These are phyloP conservation scores for Pilaira anomala DNA, from an alignment of 192 early-diverging fungal genomes.

Conservation along the genomic window DNA sequence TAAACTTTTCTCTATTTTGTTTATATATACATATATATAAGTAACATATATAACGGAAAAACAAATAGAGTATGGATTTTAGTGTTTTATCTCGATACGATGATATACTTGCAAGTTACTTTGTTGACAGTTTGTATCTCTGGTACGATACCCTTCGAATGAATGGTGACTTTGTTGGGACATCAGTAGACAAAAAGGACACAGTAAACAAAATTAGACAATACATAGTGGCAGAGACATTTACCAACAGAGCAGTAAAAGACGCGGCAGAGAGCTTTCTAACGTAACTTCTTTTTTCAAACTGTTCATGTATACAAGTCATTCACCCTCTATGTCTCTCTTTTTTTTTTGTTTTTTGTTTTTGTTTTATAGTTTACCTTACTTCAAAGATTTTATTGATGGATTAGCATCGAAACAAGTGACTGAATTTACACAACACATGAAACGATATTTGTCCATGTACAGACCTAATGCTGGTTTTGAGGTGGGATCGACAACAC, in stretches of 20 bases:
- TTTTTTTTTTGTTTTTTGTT: neutral
- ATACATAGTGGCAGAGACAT: constrained; percentile 33
- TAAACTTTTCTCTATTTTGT: too few species aligned
- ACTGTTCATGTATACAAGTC: constrained; percentile 4
- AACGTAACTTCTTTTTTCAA: constrained; percentile 29
- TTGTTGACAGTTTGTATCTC: constrained; percentile 44
- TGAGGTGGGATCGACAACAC: constrained; percentile 50
- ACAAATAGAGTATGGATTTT: constrained; percentile 41
- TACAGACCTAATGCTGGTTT: constrained; percentile 50
- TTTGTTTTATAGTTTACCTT: constrained; percentile 1
- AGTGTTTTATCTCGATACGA: constrained; percentile 45
- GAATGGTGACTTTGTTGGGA: constrained; percentile 37
- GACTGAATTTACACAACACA: constrained; percentile 45
- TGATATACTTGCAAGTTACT: constrained; percentile 46
- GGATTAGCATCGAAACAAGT: constrained; percentile 30
- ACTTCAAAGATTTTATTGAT: constrained; percentile 32
- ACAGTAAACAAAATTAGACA: constrained; percentile 41
- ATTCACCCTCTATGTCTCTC: neutral
- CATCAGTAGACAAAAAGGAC: constrained; percentile 20
- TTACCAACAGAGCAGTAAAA: constrained; percentile 22
- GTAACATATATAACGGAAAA: too few species aligned
- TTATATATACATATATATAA: constrained; percentile 2
- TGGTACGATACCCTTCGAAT: constrained; percentile 55
- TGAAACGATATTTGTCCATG: constrained; percentile 40
- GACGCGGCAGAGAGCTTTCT: constrained; percentile 40